phyloP scores from a whole-genome alignment of 1,139 yeast species.

The Scheffersomyces illinoinensis region DNA sequence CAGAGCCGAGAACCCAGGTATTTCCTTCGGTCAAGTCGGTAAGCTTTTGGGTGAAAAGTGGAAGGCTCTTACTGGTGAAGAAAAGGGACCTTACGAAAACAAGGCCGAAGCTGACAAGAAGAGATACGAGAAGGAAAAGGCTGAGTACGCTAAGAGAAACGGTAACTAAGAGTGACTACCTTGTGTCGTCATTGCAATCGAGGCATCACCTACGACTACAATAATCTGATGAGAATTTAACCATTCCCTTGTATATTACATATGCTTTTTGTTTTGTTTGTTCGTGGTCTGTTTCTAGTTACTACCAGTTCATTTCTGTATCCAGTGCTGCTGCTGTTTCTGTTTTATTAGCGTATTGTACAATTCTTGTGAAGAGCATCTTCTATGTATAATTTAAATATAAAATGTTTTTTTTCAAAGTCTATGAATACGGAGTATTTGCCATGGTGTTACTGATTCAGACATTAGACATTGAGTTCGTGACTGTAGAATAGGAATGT shows the following conservation, averaged over 20 bases:
- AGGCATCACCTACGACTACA: not conserved
- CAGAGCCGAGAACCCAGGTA: conserved; percentile 93
- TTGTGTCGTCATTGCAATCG: not conserved
- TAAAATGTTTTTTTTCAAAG: not conserved
- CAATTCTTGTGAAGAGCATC: not conserved
- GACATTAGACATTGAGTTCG: no score
- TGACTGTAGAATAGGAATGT: no score
- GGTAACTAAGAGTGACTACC: conserved; percentile 8
- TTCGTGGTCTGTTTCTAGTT: not conserved
- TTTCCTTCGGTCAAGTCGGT: conserved; percentile 90
- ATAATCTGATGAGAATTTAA: not conserved
- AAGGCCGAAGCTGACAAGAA: conserved; percentile 96
- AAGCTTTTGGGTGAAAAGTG: conserved; percentile 92
- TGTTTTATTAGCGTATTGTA: conserved; percentile 1
- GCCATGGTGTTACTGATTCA: no score
- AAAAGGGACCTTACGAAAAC: conserved; percentile 84
- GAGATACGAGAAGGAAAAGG: conserved; percentile 96
- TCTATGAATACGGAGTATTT: not conserved
- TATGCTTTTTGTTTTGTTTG: not conserved
- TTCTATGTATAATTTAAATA: not conserved
- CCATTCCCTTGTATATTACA: not conserved
- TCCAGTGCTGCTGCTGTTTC: not conserved
- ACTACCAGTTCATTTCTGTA: not conserved
- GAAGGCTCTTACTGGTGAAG: conserved; percentile 84
- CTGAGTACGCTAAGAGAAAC: conserved; percentile 69